Percentiles rank a stretch among this genome's conserved stretches.
These are phyloP conservation scores for Cutaneotrichosporon daszewskae DNA, from an alignment of 1,284 basidiomycete genomes.

Conservation along the genomic window DNA sequence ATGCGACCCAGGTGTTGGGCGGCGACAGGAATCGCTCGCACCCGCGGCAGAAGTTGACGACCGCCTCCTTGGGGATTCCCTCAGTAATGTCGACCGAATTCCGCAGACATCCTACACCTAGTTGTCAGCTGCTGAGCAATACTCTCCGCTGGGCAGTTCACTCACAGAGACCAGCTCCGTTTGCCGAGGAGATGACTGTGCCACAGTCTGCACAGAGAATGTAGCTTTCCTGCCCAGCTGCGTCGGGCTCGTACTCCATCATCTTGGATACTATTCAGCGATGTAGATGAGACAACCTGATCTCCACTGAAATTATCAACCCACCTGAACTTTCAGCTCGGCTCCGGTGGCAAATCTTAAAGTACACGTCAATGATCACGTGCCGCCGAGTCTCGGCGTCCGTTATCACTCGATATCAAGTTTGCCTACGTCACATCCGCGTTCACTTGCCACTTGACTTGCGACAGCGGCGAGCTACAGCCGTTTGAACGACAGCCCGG, in stretches of 20 bases:
- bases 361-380: constrained; percentile 2
- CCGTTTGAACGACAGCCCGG: too few species aligned
- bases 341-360: constrained; percentile 8
- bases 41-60: constrained; percentile 88
- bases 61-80: constrained; percentile 95
- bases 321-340: neutral
- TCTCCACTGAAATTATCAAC: constrained; percentile 3
- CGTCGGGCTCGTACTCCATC: constrained; percentile 46
- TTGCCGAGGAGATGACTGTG: constrained; percentile 75
- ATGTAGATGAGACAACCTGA: too few species aligned
- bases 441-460: too few species aligned
- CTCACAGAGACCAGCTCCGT: constrained; percentile 86
- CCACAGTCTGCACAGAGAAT: constrained; percentile 54
- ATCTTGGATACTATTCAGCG: too few species aligned
- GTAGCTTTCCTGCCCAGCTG: constrained; percentile 41
- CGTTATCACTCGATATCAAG: too few species aligned
- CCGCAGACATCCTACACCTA: constrained; percentile 38
- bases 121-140: constrained; percentile 50
- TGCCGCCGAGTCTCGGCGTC: too few species aligned
- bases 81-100: constrained; percentile 90
- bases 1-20: constrained; percentile 78
- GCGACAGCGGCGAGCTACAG: too few species aligned
- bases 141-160: constrained; percentile 1
- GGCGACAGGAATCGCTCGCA: constrained; percentile 95
- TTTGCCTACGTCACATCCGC: too few species aligned